These are phyloP conservation scores for Periconia digitata DNA, from an alignment of 2,329 filamentous ascomycete species.

Conservation along the genomic window DNA sequence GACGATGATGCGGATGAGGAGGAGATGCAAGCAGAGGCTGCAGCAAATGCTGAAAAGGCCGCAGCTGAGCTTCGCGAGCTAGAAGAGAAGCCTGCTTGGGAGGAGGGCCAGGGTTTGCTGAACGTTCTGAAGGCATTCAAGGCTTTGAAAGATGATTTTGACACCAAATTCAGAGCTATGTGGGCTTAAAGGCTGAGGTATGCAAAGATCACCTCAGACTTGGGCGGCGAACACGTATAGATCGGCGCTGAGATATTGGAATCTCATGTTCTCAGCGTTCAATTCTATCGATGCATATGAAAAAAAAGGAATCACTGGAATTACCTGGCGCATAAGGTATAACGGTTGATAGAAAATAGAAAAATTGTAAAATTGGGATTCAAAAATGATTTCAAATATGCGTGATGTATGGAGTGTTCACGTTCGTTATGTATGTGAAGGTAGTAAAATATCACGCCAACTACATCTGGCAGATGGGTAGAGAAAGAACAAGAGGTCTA, in stretches of 20 bases:
- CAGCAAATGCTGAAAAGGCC: constrained; percentile 30
- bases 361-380: neutral
- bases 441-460: no score
- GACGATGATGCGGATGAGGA: constrained; percentile 43
- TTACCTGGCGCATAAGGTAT: neutral
- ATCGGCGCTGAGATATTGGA: no score
- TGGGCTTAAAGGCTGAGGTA: constrained; percentile 55
- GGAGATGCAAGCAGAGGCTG: constrained; percentile 32
- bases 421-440: neutral
- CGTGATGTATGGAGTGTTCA: neutral
- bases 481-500: no score
- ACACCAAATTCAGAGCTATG: constrained; percentile 63
- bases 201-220: no score
- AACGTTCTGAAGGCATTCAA: constrained; percentile 63
- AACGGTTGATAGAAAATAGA: neutral
- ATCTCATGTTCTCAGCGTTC: no score
- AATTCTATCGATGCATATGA: neutral
- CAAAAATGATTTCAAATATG: neutral
- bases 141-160: constrained; percentile 60
- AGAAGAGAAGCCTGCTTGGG: constrained; percentile 38
- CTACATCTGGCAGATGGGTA: no score
- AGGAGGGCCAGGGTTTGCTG: constrained; percentile 52
- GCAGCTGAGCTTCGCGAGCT: constrained; percentile 22
- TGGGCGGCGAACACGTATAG: no score
- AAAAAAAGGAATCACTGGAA: neutral